Percentiles rank a stretch among this genome's conserved stretches.
Conservation (phyloP, 73 alveolate species). For the Paramecium octaurelia region DNA sequence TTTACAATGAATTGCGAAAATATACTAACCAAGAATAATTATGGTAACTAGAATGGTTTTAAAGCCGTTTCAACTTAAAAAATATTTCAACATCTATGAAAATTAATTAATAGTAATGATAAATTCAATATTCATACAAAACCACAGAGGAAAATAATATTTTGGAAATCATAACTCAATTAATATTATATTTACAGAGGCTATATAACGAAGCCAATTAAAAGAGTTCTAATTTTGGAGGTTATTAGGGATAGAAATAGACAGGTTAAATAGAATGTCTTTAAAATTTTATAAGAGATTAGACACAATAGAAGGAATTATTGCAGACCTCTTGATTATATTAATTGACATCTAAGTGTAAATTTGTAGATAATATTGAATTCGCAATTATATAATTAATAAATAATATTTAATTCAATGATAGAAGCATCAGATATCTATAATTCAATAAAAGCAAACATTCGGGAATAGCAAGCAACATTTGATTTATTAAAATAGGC, state of each 20-base stretch:
- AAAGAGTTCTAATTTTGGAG: neutral
- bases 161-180: neutral
- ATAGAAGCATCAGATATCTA: neutral
- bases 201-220: neutral
- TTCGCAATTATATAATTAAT: neutral
- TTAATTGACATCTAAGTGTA: neutral
- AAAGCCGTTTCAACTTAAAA: too few species aligned
- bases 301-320: neutral
- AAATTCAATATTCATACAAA: neutral
- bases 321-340: neutral
- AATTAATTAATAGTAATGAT: too few species aligned
- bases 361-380: neutral
- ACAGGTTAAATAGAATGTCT: neutral
- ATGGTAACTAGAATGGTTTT: too few species aligned
- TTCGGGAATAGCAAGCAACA: neutral
- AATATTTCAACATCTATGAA: too few species aligned
- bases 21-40: too few species aligned
- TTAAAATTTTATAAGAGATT: neutral
- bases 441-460: neutral
- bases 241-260: neutral
- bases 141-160: neutral
- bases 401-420: neutral
- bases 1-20: neutral
- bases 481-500: neutral
- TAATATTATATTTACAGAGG: neutral